Percentiles rank a stretch among this genome's conserved stretches.
Conservation (phyloP, 495 filamentous ascomycete genomes). For the Penicillium flavigenum region DNA sequence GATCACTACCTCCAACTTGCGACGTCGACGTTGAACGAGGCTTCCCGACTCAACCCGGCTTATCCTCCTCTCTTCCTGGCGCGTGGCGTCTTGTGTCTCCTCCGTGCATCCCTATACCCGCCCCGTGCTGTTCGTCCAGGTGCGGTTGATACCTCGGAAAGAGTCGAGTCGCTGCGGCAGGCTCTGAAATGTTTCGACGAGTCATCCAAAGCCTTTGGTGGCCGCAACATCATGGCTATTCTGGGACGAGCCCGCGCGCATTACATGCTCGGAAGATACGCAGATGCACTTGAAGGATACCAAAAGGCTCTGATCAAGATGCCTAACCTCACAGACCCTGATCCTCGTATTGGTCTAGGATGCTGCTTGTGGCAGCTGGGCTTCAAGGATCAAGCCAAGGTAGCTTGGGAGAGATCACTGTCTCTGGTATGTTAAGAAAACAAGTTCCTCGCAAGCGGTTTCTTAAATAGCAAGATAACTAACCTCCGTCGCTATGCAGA, state of each 20-base stretch:
- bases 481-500: slow-evolving; percentile 40
- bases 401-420: slow-evolving; percentile 83
- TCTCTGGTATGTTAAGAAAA: slow-evolving; percentile 54
- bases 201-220: slow-evolving; percentile 75
- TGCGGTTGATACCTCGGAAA: slow-evolving; percentile 67
- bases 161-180: slow-evolving; percentile 73
- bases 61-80: slow-evolving; percentile 87
- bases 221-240: slow-evolving; percentile 84
- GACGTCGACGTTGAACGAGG: slow-evolving; percentile 87
- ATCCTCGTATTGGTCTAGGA: slow-evolving; percentile 91
- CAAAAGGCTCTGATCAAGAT: slow-evolving; percentile 81
- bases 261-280: slow-evolving; percentile 78
- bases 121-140: slow-evolving; percentile 62
- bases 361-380: slow-evolving; percentile 95
- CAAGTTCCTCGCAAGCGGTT: neutral
- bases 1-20: slow-evolving; percentile 90
- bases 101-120: slow-evolving; percentile 80
- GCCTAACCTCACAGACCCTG: slow-evolving; percentile 88
- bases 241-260: slow-evolving; percentile 82
- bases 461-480: slow-evolving; percentile 8
- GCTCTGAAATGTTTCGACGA: slow-evolving; percentile 92
- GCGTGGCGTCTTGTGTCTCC: slow-evolving; percentile 83
- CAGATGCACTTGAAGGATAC: slow-evolving; percentile 78
- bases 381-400: slow-evolving; percentile 86
- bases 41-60: slow-evolving; percentile 86